Percentiles rank a stretch among this genome's conserved stretches.
phyloP scores from a whole-genome alignment of 441 rosid species.

The Populus hybrid region DNA sequence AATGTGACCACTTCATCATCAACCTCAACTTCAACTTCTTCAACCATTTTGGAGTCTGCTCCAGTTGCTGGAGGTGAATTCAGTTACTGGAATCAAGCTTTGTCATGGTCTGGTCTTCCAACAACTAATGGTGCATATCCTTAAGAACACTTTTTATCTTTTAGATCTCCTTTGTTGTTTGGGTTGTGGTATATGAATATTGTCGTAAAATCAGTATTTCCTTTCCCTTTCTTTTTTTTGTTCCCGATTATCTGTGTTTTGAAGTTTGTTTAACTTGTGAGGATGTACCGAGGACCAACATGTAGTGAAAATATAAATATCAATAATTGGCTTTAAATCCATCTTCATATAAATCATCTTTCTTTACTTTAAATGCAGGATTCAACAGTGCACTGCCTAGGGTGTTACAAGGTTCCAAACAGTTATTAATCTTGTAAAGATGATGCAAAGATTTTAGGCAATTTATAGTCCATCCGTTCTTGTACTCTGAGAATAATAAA shows the following conservation, averaged over 20 bases:
- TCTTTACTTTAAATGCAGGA: background rate
- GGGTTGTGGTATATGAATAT: constrained; percentile 42
- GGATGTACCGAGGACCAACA: constrained; percentile 26
- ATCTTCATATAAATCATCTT: constrained; percentile 8
- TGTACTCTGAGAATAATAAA: background rate
- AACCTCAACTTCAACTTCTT: constrained; percentile 17
- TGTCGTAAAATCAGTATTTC: constrained; percentile 24
- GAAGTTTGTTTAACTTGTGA: constrained; percentile 38
- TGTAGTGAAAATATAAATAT: constrained; percentile 8
- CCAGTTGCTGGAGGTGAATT: constrained; percentile 45
- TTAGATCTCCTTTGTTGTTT: constrained; percentile 16
- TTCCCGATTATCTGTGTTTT: constrained; percentile 27
- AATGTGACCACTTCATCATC: constrained; percentile 33
- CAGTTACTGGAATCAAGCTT: constrained; percentile 57
- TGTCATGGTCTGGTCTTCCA: constrained; percentile 63
- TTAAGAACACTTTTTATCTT: constrained; percentile 19
- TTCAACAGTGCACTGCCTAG: background rate
- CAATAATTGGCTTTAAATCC: constrained; percentile 1
- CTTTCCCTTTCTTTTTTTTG: background rate
- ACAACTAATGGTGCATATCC: constrained; percentile 60
- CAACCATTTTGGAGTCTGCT: constrained; percentile 46
- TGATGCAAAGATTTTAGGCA: background rate
- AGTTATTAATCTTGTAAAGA: background rate
- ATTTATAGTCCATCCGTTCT: background rate
- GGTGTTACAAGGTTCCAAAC: background rate